Conservation (phyloP, 495 filamentous ascomycete species). For the Beverwykella pulmonaria region DNA sequence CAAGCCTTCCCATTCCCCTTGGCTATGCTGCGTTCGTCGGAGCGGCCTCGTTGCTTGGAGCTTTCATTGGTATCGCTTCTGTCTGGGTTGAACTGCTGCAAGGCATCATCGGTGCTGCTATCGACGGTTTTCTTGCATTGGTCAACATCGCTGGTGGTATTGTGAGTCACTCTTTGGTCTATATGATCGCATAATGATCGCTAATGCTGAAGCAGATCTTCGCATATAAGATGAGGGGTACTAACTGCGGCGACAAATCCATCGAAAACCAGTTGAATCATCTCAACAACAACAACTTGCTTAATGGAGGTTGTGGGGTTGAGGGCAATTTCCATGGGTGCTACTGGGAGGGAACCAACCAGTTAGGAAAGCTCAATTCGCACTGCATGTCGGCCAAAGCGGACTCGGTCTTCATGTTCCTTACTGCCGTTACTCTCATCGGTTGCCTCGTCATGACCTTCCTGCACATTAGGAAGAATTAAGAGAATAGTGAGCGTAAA, state of each 20-base stretch:
- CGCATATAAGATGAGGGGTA: slow-evolving; percentile 49
- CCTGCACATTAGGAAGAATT: slow-evolving; percentile 9
- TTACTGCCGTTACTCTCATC: slow-evolving; percentile 6
- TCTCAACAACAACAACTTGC: slow-evolving; percentile 1
- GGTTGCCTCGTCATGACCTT: slow-evolving; percentile 2
- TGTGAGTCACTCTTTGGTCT: slow-evolving; percentile 48
- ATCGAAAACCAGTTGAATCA: not conserved
- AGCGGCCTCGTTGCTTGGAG: slow-evolving; percentile 4
- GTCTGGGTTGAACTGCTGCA: slow-evolving; percentile 11
- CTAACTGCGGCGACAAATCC: slow-evolving; percentile 42
- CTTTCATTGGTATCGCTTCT: slow-evolving; percentile 13
- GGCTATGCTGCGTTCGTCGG: slow-evolving; percentile 15
- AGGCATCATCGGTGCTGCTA: slow-evolving; percentile 3
- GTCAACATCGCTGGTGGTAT: slow-evolving; percentile 54
- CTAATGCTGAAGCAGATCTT: slow-evolving; percentile 45
- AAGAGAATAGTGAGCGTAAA: no score
- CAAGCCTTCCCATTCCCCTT: not conserved
- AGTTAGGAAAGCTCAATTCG: slow-evolving; percentile 1
- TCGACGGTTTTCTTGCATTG: slow-evolving; percentile 5
- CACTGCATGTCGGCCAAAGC: slow-evolving; percentile 22
- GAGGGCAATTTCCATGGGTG: not conserved
- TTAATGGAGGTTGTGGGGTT: slow-evolving; percentile 23
- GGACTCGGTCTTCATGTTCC: slow-evolving; percentile 29
- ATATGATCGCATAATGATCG: not conserved
- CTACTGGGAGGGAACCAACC: not conserved